These are phyloP conservation scores for Flagelloscypha sp. DNA, from an alignment of 768 basidiomycete genomes.

Conservation along the genomic window DNA sequence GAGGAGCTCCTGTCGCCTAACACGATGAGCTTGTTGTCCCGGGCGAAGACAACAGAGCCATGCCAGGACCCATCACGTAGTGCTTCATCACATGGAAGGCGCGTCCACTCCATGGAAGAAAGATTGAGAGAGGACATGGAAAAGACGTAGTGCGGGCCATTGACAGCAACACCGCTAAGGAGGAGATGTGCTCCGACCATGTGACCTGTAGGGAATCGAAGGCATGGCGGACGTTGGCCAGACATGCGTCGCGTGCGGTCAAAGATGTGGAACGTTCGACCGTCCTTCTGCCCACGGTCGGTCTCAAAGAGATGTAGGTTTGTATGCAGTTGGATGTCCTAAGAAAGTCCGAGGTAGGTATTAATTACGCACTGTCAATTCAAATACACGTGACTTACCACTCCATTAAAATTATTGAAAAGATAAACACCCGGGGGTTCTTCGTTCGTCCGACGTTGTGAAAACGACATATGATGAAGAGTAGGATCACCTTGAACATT, in stretches of 20 bases:
- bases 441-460: slow-evolving; percentile 2
- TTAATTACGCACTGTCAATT: no score
- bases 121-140: slow-evolving; percentile 11
- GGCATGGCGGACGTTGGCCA: background rate
- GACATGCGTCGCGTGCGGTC: slow-evolving; percentile 1
- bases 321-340: no score
- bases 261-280: slow-evolving; percentile 7
- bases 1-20: slow-evolving; percentile 9
- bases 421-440: slow-evolving; percentile 7
- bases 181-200: slow-evolving; percentile 11
- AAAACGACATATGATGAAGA: slow-evolving; percentile 8
- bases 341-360: no score
- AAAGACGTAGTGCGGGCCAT: slow-evolving; percentile 2
- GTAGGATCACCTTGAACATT: background rate
- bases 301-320: no score
- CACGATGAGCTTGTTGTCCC: slow-evolving; percentile 9
- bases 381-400: no score
- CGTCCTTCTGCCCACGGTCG: no score
- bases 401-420: no score
- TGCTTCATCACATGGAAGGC: slow-evolving; percentile 5
- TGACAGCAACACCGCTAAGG: slow-evolving; percentile 7
- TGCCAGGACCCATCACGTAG: slow-evolving; percentile 10
- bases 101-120: slow-evolving; percentile 4
- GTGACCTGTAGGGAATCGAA: slow-evolving; percentile 9
- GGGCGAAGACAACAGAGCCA: slow-evolving; percentile 6